Percentiles rank a stretch among this genome's conserved stretches.
Conservation (phyloP, 202 grass and related monocot species). For the Zizania palustris region DNA sequence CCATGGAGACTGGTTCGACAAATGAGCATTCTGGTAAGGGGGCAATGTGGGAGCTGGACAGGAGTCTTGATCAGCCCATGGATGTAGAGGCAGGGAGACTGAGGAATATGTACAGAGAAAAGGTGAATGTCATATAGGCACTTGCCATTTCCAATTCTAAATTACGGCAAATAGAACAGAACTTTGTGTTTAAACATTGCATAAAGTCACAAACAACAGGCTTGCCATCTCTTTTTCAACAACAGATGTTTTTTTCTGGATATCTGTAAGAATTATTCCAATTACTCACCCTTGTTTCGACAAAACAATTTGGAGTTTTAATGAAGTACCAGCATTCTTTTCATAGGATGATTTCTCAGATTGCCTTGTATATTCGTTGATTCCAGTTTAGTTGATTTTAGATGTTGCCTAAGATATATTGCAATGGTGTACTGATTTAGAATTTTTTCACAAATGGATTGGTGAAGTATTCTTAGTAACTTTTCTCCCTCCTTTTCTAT, state of each 20-base stretch:
- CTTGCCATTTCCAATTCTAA: background rate
- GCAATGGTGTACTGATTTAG: background rate
- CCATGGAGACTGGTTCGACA: conserved; percentile 51
- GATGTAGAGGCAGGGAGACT: conserved; percentile 71
- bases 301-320: background rate
- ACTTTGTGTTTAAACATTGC: background rate
- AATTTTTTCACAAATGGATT: background rate
- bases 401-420: background rate
- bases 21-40: conserved; percentile 52
- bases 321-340: background rate
- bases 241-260: background rate
- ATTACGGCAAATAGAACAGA: background rate
- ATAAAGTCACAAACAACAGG: background rate
- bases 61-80: conserved; percentile 77
- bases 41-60: conserved; percentile 75
- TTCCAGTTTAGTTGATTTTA: background rate
- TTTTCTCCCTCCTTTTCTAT: conserved; percentile 5
- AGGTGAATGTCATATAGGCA: conserved; percentile 45
- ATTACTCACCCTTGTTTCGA: background rate
- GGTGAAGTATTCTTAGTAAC: background rate
- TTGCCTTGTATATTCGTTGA: background rate
- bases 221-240: background rate
- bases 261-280: background rate
- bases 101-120: conserved; percentile 77
- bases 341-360: background rate